phyloP scores from a whole-genome alignment of 805 yeast species.

The Schwanniomyces occidentalis region DNA sequence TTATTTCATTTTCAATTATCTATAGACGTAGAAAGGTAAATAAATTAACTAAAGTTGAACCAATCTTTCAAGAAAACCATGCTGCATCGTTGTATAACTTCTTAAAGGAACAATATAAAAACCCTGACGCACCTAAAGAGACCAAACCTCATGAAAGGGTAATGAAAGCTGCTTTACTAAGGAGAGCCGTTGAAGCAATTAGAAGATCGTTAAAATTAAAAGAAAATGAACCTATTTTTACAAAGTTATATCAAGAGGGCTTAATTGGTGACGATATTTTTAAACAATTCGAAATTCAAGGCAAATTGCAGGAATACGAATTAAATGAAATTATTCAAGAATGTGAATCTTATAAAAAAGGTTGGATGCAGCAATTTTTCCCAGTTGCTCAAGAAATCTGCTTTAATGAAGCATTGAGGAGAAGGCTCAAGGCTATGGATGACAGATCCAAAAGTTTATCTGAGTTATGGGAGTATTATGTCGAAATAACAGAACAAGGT shows the following conservation, averaged over 20 bases:
- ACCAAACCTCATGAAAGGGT: constrained; percentile 74
- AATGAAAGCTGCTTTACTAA: constrained; percentile 57
- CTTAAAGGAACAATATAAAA: constrained; percentile 48
- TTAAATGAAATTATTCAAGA: constrained; percentile 72
- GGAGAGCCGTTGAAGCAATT: constrained; percentile 80
- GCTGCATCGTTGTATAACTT: constrained; percentile 64
- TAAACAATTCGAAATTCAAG: constrained; percentile 76
- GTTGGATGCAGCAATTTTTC: constrained; percentile 78
- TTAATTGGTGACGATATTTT: constrained; percentile 87
- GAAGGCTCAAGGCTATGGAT: constrained; percentile 58
- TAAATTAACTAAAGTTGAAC: constrained; percentile 59
- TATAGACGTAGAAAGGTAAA: constrained; percentile 60
- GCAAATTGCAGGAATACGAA: constrained; percentile 78
- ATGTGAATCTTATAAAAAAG: constrained; percentile 69
- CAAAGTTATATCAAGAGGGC: constrained; percentile 78
- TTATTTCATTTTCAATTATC: constrained; percentile 65
- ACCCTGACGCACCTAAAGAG: constrained; percentile 38
- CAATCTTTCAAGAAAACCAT: constrained; percentile 71
- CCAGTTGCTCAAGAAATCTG: constrained; percentile 86
- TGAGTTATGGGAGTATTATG: constrained; percentile 36
- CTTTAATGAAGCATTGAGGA: constrained; percentile 85
- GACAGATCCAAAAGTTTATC: constrained; percentile 33
- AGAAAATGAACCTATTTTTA: constrained; percentile 72
- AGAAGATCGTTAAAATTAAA: constrained; percentile 80
- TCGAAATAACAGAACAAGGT: constrained; percentile 14